phyloP scores from a whole-genome alignment of 805 yeast species.

The Sugiyamaella mastotermitis region DNA sequence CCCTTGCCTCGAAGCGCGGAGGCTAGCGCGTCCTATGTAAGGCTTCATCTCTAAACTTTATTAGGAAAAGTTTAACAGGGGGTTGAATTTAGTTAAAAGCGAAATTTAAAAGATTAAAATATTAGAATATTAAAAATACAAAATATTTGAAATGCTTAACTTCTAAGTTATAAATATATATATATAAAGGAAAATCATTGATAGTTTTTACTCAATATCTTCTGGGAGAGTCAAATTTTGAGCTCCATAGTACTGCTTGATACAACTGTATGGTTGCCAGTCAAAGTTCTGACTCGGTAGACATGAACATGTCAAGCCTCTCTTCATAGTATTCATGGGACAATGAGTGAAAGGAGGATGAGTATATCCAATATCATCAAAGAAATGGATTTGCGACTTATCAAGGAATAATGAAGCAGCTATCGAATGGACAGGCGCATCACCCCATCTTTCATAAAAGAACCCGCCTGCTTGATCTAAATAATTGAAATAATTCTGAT shows the following conservation, averaged over 20 bases:
- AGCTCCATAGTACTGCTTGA: constrained; percentile 28
- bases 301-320: constrained; percentile 54
- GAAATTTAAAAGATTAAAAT: too few species aligned
- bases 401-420: constrained; percentile 77
- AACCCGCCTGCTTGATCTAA: constrained; percentile 85
- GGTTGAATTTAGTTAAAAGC: too few species aligned
- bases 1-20: too few species aligned
- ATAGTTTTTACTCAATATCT: constrained; percentile 22
- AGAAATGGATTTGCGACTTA: constrained; percentile 66
- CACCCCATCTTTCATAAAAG: constrained; percentile 94
- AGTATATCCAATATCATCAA: constrained; percentile 78
- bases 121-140: background rate
- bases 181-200: background rate
- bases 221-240: constrained; percentile 19
- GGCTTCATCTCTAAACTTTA: too few species aligned
- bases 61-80: too few species aligned
- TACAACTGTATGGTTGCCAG: constrained; percentile 34
- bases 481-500: constrained; percentile 60
- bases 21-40: too few species aligned
- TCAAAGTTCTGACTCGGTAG: constrained; percentile 30
- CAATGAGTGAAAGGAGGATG: constrained; percentile 78
- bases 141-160: background rate
- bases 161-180: background rate
- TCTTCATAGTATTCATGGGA: constrained; percentile 44
- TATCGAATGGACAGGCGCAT: constrained; percentile 86